phyloP scores from a whole-genome alignment of 2,329 filamentous ascomycete genomes.

The Aspergillus neoniger region DNA sequence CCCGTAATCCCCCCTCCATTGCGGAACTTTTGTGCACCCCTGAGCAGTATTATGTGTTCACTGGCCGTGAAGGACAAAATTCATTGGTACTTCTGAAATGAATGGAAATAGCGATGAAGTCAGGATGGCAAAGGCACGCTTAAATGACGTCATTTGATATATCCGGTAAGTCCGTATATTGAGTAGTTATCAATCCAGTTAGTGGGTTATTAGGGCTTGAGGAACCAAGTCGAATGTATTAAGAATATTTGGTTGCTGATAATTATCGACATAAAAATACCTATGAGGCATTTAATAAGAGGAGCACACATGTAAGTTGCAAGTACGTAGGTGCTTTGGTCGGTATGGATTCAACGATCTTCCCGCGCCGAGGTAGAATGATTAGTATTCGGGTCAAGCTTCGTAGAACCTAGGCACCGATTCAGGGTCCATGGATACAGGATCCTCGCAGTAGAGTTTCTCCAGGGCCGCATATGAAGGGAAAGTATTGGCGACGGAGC shows the following conservation, averaged over 20 bases:
- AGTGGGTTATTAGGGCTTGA: not conserved
- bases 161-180: not conserved
- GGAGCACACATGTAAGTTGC: too few species aligned
- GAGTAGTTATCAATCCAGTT: too few species aligned
- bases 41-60: not conserved
- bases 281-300: too few species aligned
- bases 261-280: not conserved
- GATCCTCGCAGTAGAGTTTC: too few species aligned
- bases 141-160: not conserved
- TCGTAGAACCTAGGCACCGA: not conserved
- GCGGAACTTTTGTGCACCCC: too few species aligned
- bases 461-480: not conserved
- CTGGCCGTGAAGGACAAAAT: not conserved
- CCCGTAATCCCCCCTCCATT: too few species aligned
- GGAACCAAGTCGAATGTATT: not conserved
- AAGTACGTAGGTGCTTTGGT: too few species aligned
- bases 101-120: not conserved
- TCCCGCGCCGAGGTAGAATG: not conserved
- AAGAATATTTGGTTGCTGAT: not conserved
- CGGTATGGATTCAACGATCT: not conserved
- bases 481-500: not conserved
- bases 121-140: not conserved
- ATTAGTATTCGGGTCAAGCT: slow-evolving; percentile 1
- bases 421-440: not conserved
- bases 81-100: not conserved